Evolutionary conservation across 176 grass and related monocot genomes (phyloP).

Genomic region (Poa pratensis): DNA sequence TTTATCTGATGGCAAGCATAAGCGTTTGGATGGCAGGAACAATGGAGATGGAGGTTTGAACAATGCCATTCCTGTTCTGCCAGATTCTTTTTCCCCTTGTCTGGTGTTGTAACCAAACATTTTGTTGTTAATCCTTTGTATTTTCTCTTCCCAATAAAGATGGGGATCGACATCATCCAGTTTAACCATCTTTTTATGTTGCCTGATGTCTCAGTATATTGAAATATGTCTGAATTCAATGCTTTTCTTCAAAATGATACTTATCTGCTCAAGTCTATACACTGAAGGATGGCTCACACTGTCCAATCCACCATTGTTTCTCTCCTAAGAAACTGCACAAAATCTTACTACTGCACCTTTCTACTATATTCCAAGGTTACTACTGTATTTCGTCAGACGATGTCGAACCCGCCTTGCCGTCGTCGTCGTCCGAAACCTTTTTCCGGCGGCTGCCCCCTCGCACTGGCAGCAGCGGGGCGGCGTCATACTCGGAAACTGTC

Average conservation of each 20-base stretch:
- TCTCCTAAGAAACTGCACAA: conserved; percentile 7
- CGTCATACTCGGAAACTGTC: conserved; percentile 37
- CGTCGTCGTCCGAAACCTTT: conserved; percentile 24
- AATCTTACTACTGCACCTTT: not conserved
- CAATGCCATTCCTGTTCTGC: conserved; percentile 61
- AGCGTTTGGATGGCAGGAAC: conserved; percentile 45
- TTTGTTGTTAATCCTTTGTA: conserved; percentile 42
- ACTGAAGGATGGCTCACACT: not conserved
- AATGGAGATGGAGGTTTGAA: conserved; percentile 48
- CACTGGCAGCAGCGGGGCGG: conserved; percentile 53
- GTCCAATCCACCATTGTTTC: not conserved
- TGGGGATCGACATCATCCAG: conserved; percentile 45
- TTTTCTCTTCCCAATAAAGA: conserved; percentile 60
- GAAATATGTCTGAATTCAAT: not conserved
- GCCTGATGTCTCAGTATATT: not conserved
- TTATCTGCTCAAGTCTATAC: not conserved
- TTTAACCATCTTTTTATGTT: conserved; percentile 27
- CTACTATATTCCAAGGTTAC: not conserved
- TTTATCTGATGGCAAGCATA: conserved; percentile 44
- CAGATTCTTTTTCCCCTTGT: conserved; percentile 49
- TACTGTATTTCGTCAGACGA: conserved; percentile 35
- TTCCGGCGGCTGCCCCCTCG: conserved; percentile 41
- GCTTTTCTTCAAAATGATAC: not conserved
- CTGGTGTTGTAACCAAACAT: conserved; percentile 51
- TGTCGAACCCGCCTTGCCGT: not conserved